Base-by-base conservation (phyloP, 2,329 filamentous ascomycete genomes). In the Cercospora nicotianae region DNA sequence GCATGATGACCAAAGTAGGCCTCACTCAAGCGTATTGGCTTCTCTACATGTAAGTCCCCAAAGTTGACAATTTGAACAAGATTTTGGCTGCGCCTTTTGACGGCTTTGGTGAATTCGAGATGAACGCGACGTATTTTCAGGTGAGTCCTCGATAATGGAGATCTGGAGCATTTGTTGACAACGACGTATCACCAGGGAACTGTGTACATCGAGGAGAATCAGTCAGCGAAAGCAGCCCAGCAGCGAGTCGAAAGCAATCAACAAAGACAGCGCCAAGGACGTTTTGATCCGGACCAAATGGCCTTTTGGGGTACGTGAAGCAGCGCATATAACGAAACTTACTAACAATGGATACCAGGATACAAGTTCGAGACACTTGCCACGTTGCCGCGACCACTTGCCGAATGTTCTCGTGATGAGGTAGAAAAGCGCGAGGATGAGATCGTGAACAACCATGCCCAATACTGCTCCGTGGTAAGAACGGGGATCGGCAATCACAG, bases 331-430 rank as follows among this genome's bases (percentile, higher is more conserved):
- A 2, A 13, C 10, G 6, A 12, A n/a, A 20, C 6, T 1, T 12
- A 18, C 53, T 30, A 30, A 36, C 2, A 8, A 42, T 26, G 23
- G 7, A 16, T 4, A 31, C 2, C 71, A 94, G 92, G 94, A 39
- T 99, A 99, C 83, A 99, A 99, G 78, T 99, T 99, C 75, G 95
- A 99, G 80, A 91, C 92, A 0, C 80, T 99, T 1, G 89, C 90
- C 6, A 89, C 95, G 1, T 81, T 98, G 3, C 89, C 92, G 2
- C 81, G 85, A 2, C 86, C 90, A 0, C 97, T 94, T 89, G 89
- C 86, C 64, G 87, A 90, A 66, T 90, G 88, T 0, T 82, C 89
- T 0, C 87, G 92, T 65, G 89, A 91, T 0, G 88, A 89, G 67
- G 97, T 99, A 70, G 94, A 97, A 77, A 82, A 81, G 65, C 88